These are phyloP conservation scores for Phyllosticta citriasiana DNA, from an alignment of 2,329 filamentous ascomycete species.

Conservation along the genomic window DNA sequence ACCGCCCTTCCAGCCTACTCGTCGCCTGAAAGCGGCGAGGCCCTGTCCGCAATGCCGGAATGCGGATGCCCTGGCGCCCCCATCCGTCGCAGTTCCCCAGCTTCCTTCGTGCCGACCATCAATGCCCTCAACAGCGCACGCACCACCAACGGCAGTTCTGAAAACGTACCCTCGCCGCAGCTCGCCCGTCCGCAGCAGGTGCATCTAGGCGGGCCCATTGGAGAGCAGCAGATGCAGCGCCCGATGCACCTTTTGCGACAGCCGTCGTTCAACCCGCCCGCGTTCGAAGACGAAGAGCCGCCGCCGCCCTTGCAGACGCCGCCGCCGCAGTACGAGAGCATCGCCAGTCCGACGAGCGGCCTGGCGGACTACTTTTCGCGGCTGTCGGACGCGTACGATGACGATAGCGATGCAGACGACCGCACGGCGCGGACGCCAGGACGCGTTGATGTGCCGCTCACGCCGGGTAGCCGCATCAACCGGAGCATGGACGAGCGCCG, in stretches of 20 bases:
- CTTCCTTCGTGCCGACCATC: conserved; percentile 45
- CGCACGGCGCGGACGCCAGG: conserved; percentile 27
- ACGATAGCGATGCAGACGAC: conserved; percentile 49
- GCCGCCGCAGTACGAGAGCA: conserved; percentile 73
- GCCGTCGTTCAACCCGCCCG: conserved; percentile 80
- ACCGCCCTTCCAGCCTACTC: conserved; percentile 76
- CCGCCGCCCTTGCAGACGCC: conserved; percentile 68
- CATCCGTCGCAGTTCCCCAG: conserved; percentile 35
- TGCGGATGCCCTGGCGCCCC: conserved; percentile 62
- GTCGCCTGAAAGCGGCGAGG: conserved; percentile 35
- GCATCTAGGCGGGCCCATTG: conserved; percentile 34
- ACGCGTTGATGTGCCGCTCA: conserved; percentile 49
- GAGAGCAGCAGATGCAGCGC: conserved; percentile 42
- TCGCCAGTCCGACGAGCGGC: conserved; percentile 60
- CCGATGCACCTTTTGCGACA: conserved; percentile 77
- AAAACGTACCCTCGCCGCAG: conserved; percentile 28
- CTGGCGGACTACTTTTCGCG: conserved; percentile 82
- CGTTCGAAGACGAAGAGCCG: conserved; percentile 72
- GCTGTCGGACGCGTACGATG: conserved; percentile 54
- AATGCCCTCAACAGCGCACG: conserved; percentile 41
- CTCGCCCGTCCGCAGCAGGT: conserved; percentile 42
- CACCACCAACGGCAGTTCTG: conserved; percentile 17
- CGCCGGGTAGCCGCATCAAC: conserved; percentile 51
- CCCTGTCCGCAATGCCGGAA: conserved; percentile 33
- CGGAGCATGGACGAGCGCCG: conserved; percentile 55